Base-by-base conservation (phyloP, 148 eudicot species). In the Drosera capensis region DNA sequence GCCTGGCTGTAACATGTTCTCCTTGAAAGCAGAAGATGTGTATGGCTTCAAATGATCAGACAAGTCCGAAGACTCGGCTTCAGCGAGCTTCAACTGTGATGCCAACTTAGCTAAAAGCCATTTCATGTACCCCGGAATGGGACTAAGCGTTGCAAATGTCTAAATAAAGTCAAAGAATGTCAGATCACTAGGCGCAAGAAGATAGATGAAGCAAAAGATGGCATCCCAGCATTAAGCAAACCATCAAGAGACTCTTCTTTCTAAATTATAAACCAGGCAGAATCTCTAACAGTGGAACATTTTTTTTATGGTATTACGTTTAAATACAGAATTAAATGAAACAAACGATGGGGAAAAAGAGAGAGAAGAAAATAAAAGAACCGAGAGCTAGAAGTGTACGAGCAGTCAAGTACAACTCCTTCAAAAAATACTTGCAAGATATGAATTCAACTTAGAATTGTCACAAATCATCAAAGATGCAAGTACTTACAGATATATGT, bases 111-210 rank as follows among this genome's bases (percentile, higher is more conserved):
- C 70, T 42, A 80, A 54, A 37, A 90, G 93, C 99, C 99, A 90
- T 50, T 55, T 72, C 85, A 78, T 75, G 71, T 62, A 90, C 38
- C 97, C 99, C 8, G 95, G 95, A 49, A 90, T 80, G 26, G 99
- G 99, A 59, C 99, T 90, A 28, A 90, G 82, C 14, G 99, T 90
- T 57, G 95, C 85, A 68, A 90, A 84, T 51, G 66, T 74, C 99
- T 90, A 56, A 41, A 50, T 25, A 41, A 41, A 23, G n/a, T n/a
- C n/a, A 35, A 26, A 30, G 3, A 21, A 36, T 43, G 30, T 51
- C 45, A 67, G 24, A 48, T 7, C 24, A 25, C 12, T 26, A 17
- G 50, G 14, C 14, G 22, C 17, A 43, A 21, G 47, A 43, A 22
- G 24, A 43, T 21, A 43, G 28, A 8, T 5, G 26, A 43, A 23